These are phyloP conservation scores for Alternaria incomplexa DNA, from an alignment of 2,329 filamentous ascomycete genomes.

Conservation along the genomic window DNA sequence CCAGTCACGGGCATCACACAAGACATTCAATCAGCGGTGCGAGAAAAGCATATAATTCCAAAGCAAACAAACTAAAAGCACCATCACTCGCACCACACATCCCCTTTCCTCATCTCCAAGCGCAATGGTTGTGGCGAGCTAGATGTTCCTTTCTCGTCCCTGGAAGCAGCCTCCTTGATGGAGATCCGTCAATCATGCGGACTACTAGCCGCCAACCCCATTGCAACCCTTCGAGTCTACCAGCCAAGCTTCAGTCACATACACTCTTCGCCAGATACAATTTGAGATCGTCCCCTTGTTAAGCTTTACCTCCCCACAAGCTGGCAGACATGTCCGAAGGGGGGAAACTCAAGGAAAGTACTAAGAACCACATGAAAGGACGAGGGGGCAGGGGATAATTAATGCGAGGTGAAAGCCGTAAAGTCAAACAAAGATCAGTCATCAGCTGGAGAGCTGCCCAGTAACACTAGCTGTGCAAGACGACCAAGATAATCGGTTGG, in stretches of 20 bases:
- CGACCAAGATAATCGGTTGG: conserved; percentile 25
- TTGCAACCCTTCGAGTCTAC: conserved; percentile 25
- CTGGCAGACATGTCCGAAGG: conserved; percentile 49
- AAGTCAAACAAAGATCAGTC: conserved; percentile 40
- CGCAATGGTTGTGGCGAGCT: conserved; percentile 33
- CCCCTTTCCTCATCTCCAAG: conserved; percentile 18
- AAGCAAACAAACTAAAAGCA: conserved; percentile 20
- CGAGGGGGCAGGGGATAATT: conserved; percentile 39
- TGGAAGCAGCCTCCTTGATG: conserved; percentile 35
- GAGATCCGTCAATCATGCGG: conserved; percentile 12
- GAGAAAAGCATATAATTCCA: conserved; percentile 15
- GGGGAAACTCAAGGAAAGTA: conserved; percentile 42
- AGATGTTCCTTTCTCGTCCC: conserved; percentile 29
- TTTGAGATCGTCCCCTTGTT: conserved; percentile 48
- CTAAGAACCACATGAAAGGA: conserved; percentile 33
- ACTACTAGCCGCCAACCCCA: conserved; percentile 26
- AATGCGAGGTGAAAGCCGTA: conserved; percentile 36
- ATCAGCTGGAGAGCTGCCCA: conserved; percentile 34
- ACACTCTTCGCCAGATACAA: conserved; percentile 33
- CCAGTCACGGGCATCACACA: neutral
- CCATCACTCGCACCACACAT: conserved; percentile 9
- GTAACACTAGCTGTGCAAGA: conserved; percentile 33
- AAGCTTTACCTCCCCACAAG: conserved; percentile 50
- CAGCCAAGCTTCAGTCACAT: conserved; percentile 22
- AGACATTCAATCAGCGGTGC: neutral